A percentile compares a stretch with the other conserved stretches of the same genome.
Evolutionary conservation across 1,284 basidiomycete species (phyloP).

Genomic region (Lentinus polychrous): DNA sequence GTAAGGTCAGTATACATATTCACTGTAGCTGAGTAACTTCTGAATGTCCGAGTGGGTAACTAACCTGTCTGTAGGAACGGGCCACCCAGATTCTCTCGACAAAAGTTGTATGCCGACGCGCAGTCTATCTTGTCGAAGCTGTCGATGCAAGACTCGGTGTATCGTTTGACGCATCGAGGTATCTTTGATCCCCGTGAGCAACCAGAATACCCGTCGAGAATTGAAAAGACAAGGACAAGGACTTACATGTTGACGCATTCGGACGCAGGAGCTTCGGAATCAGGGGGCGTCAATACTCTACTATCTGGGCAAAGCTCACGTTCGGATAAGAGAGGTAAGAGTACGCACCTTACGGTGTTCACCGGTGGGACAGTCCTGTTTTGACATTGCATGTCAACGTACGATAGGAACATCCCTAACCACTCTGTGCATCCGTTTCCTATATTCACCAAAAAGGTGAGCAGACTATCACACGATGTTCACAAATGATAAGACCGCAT

Average conservation of each 20-base stretch:
- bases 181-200: conserved; percentile 13
- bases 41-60: too few relatives aligned
- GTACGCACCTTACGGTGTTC: conserved; percentile 8
- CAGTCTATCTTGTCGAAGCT: conserved; percentile 34
- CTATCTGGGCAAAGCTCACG: not conserved
- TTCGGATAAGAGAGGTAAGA: conserved; percentile 12
- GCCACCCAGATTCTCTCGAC: conserved; percentile 16
- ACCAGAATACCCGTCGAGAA: too few relatives aligned
- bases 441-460: conserved; percentile 21
- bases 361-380: conserved; percentile 20
- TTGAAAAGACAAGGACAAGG: conserved; percentile 6
- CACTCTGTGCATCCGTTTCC: conserved; percentile 37
- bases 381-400: conserved; percentile 28
- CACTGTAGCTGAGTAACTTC: too few relatives aligned
- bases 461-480: too few relatives aligned
- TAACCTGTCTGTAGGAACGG: conserved; percentile 12
- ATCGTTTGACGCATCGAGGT: conserved; percentile 23
- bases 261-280: conserved; percentile 9
- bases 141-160: conserved; percentile 23
- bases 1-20: not conserved
- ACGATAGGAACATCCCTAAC: conserved; percentile 20
- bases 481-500: too few relatives aligned
- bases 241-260: conserved; percentile 10
- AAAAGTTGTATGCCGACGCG: conserved; percentile 32
- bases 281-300: not conserved